These are phyloP conservation scores for Cicer judaicum DNA, from an alignment of 306 rosid species.

Conservation along the genomic window DNA sequence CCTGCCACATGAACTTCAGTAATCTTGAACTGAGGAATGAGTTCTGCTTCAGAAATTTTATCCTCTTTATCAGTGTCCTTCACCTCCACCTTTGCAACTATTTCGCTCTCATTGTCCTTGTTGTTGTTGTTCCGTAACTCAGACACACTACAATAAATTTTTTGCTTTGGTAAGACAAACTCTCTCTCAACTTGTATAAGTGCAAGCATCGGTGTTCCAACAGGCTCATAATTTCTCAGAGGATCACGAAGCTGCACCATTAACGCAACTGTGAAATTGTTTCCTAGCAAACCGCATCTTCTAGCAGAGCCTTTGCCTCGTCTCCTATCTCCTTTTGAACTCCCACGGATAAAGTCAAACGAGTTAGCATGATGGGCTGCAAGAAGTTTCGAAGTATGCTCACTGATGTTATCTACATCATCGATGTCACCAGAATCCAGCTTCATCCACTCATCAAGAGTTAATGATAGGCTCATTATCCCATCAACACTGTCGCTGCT, in stretches of 20 bases:
- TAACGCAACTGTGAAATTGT: conserved; percentile 87
- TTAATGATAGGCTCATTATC: conserved; percentile 79
- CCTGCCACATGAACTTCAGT: conserved; percentile 90
- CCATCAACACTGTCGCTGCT: conserved; percentile 66
- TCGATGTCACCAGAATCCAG: conserved; percentile 88
- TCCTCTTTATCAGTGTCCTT: conserved; percentile 54
- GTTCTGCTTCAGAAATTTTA: conserved; percentile 57
- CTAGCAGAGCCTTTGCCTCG: conserved; percentile 66
- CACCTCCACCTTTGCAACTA: conserved; percentile 48
- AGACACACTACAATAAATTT: conserved; percentile 64
- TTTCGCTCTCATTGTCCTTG: conserved; percentile 58
- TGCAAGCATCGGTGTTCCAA: conserved; percentile 93
- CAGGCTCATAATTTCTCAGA: conserved; percentile 78
- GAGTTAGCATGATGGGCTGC: conserved; percentile 95
- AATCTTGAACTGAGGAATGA: conserved; percentile 74
- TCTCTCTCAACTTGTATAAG: conserved; percentile 94
- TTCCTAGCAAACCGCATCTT: conserved; percentile 81
- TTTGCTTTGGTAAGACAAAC: conserved; percentile 82
- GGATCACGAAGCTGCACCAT: conserved; percentile 99
- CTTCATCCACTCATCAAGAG: conserved; percentile 93
- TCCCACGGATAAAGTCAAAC: conserved; percentile 71
- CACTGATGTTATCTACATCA: conserved; percentile 77
- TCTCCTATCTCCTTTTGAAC: conserved; percentile 70
- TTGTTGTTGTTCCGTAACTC: conserved; percentile 48
- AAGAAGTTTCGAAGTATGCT: conserved; percentile 79